Evolutionary conservation across 2,329 filamentous ascomycete genomes (phyloP).

Genomic region (Diaporthe sp.): DNA sequence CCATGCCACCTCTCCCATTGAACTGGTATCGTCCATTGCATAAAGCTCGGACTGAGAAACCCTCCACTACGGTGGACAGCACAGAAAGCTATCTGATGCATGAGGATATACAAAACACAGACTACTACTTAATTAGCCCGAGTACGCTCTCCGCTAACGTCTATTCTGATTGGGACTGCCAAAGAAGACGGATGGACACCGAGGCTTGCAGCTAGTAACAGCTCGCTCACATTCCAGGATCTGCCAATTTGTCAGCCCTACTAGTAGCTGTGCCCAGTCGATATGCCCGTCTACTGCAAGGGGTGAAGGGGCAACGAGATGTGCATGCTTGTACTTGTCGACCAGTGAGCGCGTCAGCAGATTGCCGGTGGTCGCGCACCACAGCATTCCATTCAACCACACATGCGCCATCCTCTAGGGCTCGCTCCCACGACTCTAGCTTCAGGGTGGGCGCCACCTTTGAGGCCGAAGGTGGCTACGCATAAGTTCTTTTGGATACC

Average conservation of each 20-base stretch:
- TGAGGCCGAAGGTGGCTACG: neutral
- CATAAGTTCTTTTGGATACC: neutral
- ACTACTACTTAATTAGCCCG: neutral
- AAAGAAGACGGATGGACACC: neutral
- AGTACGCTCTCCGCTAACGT: neutral
- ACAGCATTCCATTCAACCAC: neutral
- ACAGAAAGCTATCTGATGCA: neutral
- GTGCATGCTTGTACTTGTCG: neutral
- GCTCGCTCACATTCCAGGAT: neutral
- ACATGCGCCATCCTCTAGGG: neutral
- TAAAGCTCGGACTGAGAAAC: neutral
- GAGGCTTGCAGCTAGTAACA: constrained; percentile 23
- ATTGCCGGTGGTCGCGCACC: constrained; percentile 1
- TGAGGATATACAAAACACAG: neutral
- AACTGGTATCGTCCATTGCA: neutral
- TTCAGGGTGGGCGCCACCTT: neutral
- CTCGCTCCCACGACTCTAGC: constrained; percentile 10
- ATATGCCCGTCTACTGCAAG: neutral
- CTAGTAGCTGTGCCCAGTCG: neutral
- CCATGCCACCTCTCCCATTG: neutral
- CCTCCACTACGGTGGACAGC: neutral
- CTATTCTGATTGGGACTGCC: neutral
- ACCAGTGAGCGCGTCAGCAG: constrained; percentile 17
- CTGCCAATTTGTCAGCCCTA: constrained; percentile 6
- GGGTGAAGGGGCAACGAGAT: neutral